Evolutionary conservation across 1,139 yeast genomes (phyloP), one percentile per base, ranked within the genome.

Genomic region (Lodderomyces metapsilosis): DNA sequence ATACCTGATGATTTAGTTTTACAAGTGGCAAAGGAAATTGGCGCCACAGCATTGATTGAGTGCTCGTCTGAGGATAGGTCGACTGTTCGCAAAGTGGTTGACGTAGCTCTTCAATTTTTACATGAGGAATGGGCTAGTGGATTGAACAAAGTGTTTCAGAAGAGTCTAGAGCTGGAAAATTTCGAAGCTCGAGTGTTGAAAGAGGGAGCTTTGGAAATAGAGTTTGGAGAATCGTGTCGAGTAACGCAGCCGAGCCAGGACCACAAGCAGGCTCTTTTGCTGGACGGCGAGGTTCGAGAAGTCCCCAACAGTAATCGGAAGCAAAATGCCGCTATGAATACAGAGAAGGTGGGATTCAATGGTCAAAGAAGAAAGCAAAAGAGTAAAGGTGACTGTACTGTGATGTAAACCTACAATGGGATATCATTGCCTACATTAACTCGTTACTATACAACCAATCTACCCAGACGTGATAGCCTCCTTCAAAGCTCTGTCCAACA

Each of bases 41-140:
- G 84, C 35, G 94, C 95, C 0, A 71, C 82, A 41, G 85, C 80
- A n/a, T 91, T 86, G 58, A 65, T 87, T 46, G 86, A 84, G 56
- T 87, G 95, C 56, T 84, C 94, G 4, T 86, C 96, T 10, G 83
- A 81, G 52, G 68, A 75, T 23, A 80, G 80, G 71, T 71, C 74
- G 46, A 87, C 88, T 45, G 78, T 88, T 13, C 68, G 70, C 36
- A 78, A 80, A 24, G 82, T 88, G 5, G 88, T 89, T 59, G 76
- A 84, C 50, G 71, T 71, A 52, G 75, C 76, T 9, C 61, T 72
- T 44, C 57, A 63, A 48, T 62, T 66, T 47, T 69, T 60, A 49
- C 69, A 68, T 45, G 60, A 61, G 43, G 61, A 60, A 36, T 43
- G 72, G 66, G 46, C 43, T 57, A 43, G 63, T 64, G 46, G 76